phyloP scores from a whole-genome alignment of 202 grass and related monocot species.

The Sporobolus alterniflorus region DNA sequence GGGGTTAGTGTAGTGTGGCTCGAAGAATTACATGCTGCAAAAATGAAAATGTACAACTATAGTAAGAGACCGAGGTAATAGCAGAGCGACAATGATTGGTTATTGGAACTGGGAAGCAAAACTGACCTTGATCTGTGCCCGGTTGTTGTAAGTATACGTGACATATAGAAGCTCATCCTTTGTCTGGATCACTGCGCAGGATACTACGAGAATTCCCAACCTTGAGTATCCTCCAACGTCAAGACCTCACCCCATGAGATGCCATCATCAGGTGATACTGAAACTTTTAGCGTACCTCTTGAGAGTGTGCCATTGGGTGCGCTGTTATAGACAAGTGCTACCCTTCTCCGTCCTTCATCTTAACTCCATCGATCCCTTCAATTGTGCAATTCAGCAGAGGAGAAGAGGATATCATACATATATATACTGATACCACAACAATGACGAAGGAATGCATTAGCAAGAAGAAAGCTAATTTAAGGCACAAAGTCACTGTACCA shows the following conservation, averaged over 20 bases:
- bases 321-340: slow-evolving; percentile 71
- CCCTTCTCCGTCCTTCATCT: slow-evolving; percentile 53
- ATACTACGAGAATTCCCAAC: slow-evolving; percentile 88
- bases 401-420: neutral
- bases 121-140: slow-evolving; percentile 76
- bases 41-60: neutral
- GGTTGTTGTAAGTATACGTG: slow-evolving; percentile 85
- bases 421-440: neutral
- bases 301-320: slow-evolving; percentile 16
- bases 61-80: neutral
- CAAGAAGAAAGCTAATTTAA: slow-evolving; percentile 2
- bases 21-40: slow-evolving; percentile 60
- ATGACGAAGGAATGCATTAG: neutral
- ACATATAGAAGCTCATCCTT: slow-evolving; percentile 69
- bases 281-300: slow-evolving; percentile 75
- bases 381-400: neutral
- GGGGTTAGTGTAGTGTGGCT: too few species aligned
- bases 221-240: slow-evolving; percentile 66
- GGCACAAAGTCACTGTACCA: slow-evolving; percentile 27
- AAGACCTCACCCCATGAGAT: slow-evolving; percentile 73
- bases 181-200: slow-evolving; percentile 83
- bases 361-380: slow-evolving; percentile 83
- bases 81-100: neutral
- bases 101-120: neutral
- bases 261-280: slow-evolving; percentile 62